Base-by-base conservation (phyloP, 2,329 filamentous ascomycete genomes). In the Sodiomyces alkalinus region DNA sequence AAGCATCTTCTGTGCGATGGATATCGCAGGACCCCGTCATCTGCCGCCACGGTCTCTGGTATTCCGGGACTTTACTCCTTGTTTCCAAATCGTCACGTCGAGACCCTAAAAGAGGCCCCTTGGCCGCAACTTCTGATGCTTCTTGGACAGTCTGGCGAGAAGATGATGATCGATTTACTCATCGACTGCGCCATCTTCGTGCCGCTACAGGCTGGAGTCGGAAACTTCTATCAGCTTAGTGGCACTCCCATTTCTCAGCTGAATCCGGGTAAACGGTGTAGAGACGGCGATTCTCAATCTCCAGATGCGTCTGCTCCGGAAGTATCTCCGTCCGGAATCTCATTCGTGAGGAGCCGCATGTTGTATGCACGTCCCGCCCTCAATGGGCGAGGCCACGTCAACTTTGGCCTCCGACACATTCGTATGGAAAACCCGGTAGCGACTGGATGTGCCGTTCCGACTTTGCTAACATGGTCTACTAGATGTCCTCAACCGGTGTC, bases 1-100 rank as follows among this genome's bases (percentile, higher is more conserved):
- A 66, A 69, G 28, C 81, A 94, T 52, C 44, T 93, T 5, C 65
- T 98, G 4, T 86, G 82, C 40, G 77, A 92, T 58, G 87, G 87
- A 15, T 92, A 76, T 41, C 71, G 77, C 41, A 69, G 63, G 39
- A 47, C 53, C 16, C 39, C 40, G 19, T 45, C 40, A 18, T 52
- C 48, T 16, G 42, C 37, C 5, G 43, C 44, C 5, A 16, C 3
- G 16, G n/a, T n/a, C n/a, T 27, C 15, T 10, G 16, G 41, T 6
- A 74, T 90, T 22, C 76, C 74, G 0, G 82, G 79, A 0, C 44
- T 92, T 6, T 64, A 67, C 32, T 62, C 61, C 8, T 55, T 64
- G 6, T 69, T 74, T 39, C 67, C 68, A 1, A 94, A 93, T 42
- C 65, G 66, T 19, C 71, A 81, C 48, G 75, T 80, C 10, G 58